These are phyloP conservation scores for Leccinum huronense DNA, from an alignment of 1,284 basidiomycete species.

Conservation along the genomic window DNA sequence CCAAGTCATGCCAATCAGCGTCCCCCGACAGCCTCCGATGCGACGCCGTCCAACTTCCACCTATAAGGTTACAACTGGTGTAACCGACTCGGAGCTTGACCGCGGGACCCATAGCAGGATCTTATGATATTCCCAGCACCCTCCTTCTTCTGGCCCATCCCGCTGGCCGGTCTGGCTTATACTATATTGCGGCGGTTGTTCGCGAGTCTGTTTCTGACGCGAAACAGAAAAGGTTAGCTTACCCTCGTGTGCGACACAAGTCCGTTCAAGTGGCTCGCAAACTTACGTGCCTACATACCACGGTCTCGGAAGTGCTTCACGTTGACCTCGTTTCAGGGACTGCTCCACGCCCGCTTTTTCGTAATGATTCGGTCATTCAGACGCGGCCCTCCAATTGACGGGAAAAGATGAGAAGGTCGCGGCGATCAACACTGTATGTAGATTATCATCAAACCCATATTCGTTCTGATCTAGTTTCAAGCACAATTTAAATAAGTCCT, in stretches of 20 bases:
- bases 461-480: conserved; percentile 33
- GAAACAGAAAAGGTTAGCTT: conserved; percentile 14
- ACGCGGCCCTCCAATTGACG: conserved; percentile 37
- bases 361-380: conserved; percentile 37
- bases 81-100: conserved; percentile 1
- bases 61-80: not conserved
- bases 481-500: conserved; percentile 31
- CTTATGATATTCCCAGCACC: conserved; percentile 1
- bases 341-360: conserved; percentile 30
- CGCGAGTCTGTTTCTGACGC: conserved; percentile 4
- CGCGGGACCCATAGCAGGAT: not conserved
- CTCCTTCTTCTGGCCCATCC: conserved; percentile 13
- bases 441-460: conserved; percentile 40
- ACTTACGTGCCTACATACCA: conserved; percentile 12
- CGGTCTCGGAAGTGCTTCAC: conserved; percentile 16
- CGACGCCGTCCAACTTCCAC: not conserved
- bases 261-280: conserved; percentile 13
- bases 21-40: not conserved
- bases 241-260: conserved; percentile 11
- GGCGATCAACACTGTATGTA: conserved; percentile 46
- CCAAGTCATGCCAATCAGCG: not conserved
- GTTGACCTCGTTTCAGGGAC: conserved; percentile 36
- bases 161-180: conserved; percentile 2
- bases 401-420: conserved; percentile 39
- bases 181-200: not conserved